phyloP scores from a whole-genome alignment of 441 rosid species.

The Croton laevigatus region DNA sequence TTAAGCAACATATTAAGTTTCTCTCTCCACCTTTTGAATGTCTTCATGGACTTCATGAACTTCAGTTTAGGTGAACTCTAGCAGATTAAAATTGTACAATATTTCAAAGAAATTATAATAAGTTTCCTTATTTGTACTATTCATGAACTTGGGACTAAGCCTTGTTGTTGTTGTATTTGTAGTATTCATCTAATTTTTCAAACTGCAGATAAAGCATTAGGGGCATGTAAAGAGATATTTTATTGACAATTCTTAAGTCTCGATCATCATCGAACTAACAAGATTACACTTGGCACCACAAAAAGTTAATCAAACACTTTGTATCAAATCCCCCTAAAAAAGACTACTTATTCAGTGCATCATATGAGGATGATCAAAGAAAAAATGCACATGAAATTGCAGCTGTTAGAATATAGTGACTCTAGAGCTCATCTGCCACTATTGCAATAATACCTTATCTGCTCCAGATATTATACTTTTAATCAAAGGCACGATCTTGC shows the following conservation, averaged over 20 bases:
- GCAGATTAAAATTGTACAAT: not conserved
- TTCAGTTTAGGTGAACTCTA: too few relatives aligned
- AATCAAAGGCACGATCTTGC: slow-evolving; percentile 84
- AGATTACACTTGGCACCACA: not conserved
- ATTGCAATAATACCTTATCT: slow-evolving; percentile 52
- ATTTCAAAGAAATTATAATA: not conserved
- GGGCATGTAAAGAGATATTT: not conserved
- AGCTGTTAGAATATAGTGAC: slow-evolving; percentile 7
- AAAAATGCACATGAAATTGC: slow-evolving; percentile 1
- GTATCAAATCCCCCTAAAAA: not conserved
- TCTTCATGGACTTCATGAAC: not conserved
- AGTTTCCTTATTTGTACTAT: not conserved
- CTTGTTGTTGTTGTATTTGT: not conserved
- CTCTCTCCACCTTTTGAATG: not conserved
- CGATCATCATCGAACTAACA: slow-evolving; percentile 1
- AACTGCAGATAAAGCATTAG: not conserved
- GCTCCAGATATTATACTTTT: slow-evolving; percentile 89
- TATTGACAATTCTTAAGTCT: not conserved
- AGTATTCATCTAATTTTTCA: not conserved
- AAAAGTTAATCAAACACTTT: not conserved
- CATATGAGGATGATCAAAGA: not conserved
- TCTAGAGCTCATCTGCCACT: slow-evolving; percentile 10
- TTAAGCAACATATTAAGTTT: not conserved
- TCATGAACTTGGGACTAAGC: not conserved
- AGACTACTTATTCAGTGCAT: not conserved